Conservation (phyloP, 495 filamentous ascomycete species). For the Immersiella caudata region DNA sequence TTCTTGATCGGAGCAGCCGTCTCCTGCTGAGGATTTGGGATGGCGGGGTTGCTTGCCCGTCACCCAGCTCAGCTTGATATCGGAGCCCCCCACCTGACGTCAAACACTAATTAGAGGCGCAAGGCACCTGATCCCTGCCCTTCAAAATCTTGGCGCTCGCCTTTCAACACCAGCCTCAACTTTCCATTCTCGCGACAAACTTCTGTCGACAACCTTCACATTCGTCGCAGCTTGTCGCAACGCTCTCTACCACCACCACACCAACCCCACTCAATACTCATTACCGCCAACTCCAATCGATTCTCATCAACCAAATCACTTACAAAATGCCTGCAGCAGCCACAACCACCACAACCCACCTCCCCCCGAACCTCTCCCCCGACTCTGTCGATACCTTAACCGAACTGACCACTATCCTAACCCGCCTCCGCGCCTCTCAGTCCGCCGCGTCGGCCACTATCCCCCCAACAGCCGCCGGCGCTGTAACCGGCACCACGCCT, state of each 20-base stretch:
- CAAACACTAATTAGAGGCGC: conserved; percentile 2
- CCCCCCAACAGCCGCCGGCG: conserved; percentile 33
- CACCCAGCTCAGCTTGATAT: conserved; percentile 4
- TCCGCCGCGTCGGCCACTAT: conserved; percentile 27
- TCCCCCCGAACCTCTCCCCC: conserved; percentile 54
- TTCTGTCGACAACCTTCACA: not conserved
- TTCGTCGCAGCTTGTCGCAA: too few species aligned
- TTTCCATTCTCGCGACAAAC: not conserved
- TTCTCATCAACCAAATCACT: not conserved
- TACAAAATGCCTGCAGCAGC: not conserved
- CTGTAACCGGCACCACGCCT: conserved; percentile 38
- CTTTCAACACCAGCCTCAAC: not conserved
- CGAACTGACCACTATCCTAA: conserved; percentile 74
- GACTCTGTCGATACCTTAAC: conserved; percentile 84
- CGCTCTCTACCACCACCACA: too few species aligned
- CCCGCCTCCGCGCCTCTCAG: conserved; percentile 62
- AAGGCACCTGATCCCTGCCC: conserved; percentile 1
- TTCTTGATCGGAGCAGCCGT: conserved; percentile 27
- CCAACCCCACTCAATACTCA: too few species aligned
- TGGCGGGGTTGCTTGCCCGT: conserved; percentile 29
- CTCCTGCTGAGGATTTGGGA: conserved; percentile 25
- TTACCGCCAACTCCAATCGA: not conserved
- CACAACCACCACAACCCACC: conserved; percentile 24
- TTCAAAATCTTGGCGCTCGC: not conserved
- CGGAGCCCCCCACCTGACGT: conserved; percentile 31